Conservation (phyloP, 2,329 filamentous ascomycete genomes). For the Calonectria hongkongensis region DNA sequence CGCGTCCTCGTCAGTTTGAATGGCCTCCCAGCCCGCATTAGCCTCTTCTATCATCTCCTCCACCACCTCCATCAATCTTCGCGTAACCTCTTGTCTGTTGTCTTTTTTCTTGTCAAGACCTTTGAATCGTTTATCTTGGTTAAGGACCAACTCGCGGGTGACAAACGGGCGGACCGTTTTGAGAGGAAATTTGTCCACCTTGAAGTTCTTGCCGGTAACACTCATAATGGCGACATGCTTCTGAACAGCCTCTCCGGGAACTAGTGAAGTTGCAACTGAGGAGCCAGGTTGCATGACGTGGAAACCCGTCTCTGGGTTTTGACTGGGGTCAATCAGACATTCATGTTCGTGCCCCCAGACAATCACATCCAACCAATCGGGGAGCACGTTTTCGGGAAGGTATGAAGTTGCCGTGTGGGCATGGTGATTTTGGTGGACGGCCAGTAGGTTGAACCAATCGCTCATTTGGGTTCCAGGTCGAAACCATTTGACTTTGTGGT, state of each 20-base stretch:
- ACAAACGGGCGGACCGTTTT: constrained; percentile 95
- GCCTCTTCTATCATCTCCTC: constrained; percentile 92
- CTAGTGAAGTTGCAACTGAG: constrained; percentile 93
- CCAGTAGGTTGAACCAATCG: constrained; percentile 97
- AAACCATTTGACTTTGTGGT: constrained; percentile 96
- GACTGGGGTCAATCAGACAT: constrained; percentile 88
- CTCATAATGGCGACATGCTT: constrained; percentile 94
- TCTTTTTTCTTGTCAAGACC: constrained; percentile 87
- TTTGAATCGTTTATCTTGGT: constrained; percentile 84
- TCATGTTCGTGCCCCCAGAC: constrained; percentile 99
- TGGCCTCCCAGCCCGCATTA: constrained; percentile 84
- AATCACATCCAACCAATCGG: constrained; percentile 91
- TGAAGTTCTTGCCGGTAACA: constrained; percentile 88
- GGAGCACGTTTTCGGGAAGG: constrained; percentile 93
- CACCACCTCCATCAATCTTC: constrained; percentile 84
- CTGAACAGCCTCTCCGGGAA: constrained; percentile 90
- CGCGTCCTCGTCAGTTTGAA: constrained; percentile 80
- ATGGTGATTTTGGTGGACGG: constrained; percentile 96
- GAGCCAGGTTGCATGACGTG: constrained; percentile 98
- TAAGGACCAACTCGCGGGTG: constrained; percentile 86
- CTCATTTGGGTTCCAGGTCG: constrained; percentile 84
- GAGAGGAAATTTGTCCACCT: constrained; percentile 85
- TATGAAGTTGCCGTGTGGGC: constrained; percentile 95
- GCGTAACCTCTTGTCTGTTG: constrained; percentile 87
- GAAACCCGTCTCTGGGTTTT: constrained; percentile 92